Evolutionary conservation across 345 rosid genomes (phyloP).

Genomic region (Hirschfeldia incana): DNA sequence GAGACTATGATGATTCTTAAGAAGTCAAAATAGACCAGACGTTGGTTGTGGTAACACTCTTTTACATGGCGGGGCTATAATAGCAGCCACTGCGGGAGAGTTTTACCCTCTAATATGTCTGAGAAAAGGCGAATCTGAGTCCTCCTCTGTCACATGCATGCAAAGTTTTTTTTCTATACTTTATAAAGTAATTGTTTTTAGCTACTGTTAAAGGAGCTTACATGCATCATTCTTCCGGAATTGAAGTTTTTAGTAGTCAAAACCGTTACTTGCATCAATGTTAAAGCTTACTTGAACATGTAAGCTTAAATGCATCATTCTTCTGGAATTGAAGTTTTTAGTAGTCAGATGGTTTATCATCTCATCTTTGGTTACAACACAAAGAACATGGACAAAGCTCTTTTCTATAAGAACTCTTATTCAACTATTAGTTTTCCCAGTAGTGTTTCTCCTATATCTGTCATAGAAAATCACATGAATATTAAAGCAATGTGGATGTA

Average conservation of each 20-base stretch:
- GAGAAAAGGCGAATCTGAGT: conserved; percentile 54
- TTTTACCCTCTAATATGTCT: conserved; percentile 21
- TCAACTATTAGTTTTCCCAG: background rate
- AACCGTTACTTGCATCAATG: no score
- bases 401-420: background rate
- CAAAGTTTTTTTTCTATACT: background rate
- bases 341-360: background rate
- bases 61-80: conserved; percentile 31
- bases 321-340: background rate
- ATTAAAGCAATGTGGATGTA: background rate
- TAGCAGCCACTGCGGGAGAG: conserved; percentile 41
- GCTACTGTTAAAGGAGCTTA: background rate
- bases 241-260: background rate
- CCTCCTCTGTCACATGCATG: conserved; percentile 24
- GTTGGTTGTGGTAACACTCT: conserved; percentile 14
- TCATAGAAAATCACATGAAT: background rate
- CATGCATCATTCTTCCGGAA: background rate
- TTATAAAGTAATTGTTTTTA: background rate
- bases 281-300: no score
- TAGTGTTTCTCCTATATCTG: background rate
- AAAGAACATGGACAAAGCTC: background rate
- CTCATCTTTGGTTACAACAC: background rate
- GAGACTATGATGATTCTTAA: conserved; percentile 45
- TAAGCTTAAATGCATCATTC: no score
- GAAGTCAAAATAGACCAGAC: conserved; percentile 36